Evolutionary conservation across 768 basidiomycete species (phyloP).

Genomic region (Cantharellus anzutake): DNA sequence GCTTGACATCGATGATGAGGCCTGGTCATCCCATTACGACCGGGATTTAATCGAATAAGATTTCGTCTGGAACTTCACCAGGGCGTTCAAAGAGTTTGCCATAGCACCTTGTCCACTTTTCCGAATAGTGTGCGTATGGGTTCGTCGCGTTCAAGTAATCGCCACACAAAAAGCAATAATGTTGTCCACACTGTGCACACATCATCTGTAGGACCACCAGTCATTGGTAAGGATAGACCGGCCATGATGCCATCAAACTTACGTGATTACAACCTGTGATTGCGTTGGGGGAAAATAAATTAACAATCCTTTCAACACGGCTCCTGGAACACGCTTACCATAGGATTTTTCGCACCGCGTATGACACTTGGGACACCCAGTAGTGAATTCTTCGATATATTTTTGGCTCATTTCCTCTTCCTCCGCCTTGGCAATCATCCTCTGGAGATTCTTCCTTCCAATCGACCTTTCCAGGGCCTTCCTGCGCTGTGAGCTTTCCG

Average conservation of each 20-base stretch:
- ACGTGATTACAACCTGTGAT: constrained; percentile 71
- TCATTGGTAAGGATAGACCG: constrained; percentile 2
- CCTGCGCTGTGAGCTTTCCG: constrained; percentile 33
- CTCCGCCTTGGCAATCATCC: constrained; percentile 39
- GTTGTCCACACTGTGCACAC: constrained; percentile 49
- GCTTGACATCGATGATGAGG: too few species aligned
- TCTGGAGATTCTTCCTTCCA: constrained; percentile 33
- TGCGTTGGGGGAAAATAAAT: constrained; percentile 16
- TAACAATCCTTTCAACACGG: constrained; percentile 19
- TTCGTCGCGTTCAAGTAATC: constrained; percentile 25
- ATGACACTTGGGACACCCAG: constrained; percentile 44
- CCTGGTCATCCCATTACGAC: too few species aligned
- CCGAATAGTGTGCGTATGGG: constrained; percentile 46
- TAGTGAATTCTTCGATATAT: constrained; percentile 55
- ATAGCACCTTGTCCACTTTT: constrained; percentile 7
- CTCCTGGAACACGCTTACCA: neutral
- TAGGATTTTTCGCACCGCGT: constrained; percentile 34
- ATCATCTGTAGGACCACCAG: constrained; percentile 35
- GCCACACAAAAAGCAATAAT: constrained; percentile 76
- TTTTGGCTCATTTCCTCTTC: constrained; percentile 58
- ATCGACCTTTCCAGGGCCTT: constrained; percentile 37
- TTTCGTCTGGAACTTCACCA: too few species aligned
- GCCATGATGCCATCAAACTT: constrained; percentile 17
- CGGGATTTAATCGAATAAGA: too few species aligned
- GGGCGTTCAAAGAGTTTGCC: neutral